These are phyloP conservation scores for Massariosphaeria phaeospora DNA, from an alignment of 495 filamentous ascomycete genomes.

Conservation along the genomic window DNA sequence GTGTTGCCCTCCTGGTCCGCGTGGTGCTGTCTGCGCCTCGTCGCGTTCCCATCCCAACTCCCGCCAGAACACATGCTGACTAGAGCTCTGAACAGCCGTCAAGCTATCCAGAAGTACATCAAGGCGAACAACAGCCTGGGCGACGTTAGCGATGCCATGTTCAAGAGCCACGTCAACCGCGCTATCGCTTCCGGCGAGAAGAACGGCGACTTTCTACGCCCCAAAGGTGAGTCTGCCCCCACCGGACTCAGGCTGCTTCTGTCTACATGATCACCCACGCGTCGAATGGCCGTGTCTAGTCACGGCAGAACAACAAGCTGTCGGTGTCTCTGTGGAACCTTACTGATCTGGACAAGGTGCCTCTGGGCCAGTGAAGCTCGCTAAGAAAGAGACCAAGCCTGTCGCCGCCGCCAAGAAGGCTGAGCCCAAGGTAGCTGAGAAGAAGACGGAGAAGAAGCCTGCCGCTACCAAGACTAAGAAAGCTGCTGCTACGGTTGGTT, in stretches of 20 bases:
- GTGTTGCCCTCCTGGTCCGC: constrained; percentile 30
- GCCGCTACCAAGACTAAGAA: constrained; percentile 42
- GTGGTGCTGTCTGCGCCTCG: constrained; percentile 20
- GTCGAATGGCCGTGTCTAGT: too few relatives aligned
- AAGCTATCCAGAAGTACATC: constrained; percentile 98
- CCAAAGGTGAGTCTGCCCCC: constrained; percentile 71
- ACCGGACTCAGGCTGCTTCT: constrained; percentile 1
- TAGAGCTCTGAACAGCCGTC: constrained; percentile 61
- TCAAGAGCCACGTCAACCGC: constrained; percentile 90
- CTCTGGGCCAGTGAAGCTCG: constrained; percentile 94
- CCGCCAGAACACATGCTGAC: constrained; percentile 36
- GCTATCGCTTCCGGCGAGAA: constrained; percentile 85
- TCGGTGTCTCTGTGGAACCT: too few relatives aligned
- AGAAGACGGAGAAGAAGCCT: constrained; percentile 44
- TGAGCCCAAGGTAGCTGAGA: constrained; percentile 45
- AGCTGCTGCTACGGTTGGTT: constrained; percentile 50
- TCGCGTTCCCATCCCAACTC: constrained; percentile 23
- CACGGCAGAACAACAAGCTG: too few relatives aligned
- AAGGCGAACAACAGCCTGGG: constrained; percentile 86
- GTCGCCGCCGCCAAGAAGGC: constrained; percentile 41
- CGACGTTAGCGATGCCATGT: constrained; percentile 61
- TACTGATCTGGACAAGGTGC: too few relatives aligned
- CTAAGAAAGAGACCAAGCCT: constrained; percentile 63
- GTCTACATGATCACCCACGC: constrained; percentile 14
- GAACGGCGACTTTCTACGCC: constrained; percentile 82